These are phyloP conservation scores for Aspergillus sp. DNA, from an alignment of 2,329 filamentous ascomycete genomes.

Conservation along the genomic window DNA sequence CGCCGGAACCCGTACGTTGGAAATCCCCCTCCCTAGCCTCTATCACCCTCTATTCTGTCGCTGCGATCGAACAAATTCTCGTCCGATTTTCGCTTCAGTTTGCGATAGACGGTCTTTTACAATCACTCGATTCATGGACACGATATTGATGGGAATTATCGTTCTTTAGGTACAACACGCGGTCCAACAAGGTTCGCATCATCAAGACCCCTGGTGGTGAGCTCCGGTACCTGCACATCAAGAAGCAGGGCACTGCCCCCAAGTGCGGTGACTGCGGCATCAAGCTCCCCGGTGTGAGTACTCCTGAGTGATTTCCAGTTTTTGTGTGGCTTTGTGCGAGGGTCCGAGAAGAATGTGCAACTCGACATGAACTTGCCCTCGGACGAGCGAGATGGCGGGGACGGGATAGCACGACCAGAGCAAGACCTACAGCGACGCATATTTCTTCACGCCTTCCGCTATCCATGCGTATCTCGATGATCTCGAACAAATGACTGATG, in stretches of 20 bases:
- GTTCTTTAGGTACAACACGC: conserved; percentile 84
- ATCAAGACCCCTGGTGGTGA: conserved; percentile 96
- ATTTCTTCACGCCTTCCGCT: too few relatives aligned
- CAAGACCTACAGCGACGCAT: too few relatives aligned
- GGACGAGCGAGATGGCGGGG: conserved; percentile 6
- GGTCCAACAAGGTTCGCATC: conserved; percentile 93
- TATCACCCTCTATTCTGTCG: conserved; percentile 15
- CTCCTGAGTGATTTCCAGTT: conserved; percentile 20
- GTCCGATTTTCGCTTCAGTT: conserved; percentile 3
- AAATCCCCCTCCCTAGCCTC: conserved; percentile 19
- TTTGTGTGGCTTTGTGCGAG: conserved; percentile 7
- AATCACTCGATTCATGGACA: conserved; percentile 2
- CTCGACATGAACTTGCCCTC: background rate
- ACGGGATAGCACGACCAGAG: background rate
- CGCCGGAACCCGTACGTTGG: conserved; percentile 74
- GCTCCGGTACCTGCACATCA: conserved; percentile 96
- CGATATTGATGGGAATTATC: conserved; percentile 30
- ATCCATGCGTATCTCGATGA: too few relatives aligned
- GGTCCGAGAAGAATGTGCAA: background rate
- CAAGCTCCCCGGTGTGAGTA: conserved; percentile 96
- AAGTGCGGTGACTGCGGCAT: conserved; percentile 99
- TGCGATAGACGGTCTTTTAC: conserved; percentile 7
- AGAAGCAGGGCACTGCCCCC: conserved; percentile 97
- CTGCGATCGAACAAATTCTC: conserved; percentile 14
- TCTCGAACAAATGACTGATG: conserved; percentile 11